Conservation (phyloP, 2,329 filamentous ascomycete species). For the Trichoderma guizhouense region DNA sequence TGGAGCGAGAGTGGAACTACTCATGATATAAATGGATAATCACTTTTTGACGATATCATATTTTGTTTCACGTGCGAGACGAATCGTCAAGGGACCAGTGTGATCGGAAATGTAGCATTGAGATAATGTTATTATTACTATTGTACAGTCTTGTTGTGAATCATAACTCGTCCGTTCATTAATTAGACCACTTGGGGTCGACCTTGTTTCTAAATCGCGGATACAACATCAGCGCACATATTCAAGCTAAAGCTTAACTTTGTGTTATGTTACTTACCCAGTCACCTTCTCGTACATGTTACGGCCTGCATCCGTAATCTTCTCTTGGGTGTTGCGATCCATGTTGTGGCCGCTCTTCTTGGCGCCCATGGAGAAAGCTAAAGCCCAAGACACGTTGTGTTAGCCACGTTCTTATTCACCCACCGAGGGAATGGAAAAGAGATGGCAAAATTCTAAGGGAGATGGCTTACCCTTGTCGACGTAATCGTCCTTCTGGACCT, state of each 20-base stretch:
- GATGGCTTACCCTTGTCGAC: conserved; percentile 36
- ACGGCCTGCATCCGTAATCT: conserved; percentile 39
- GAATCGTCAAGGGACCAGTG: no score
- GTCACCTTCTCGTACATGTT: conserved; percentile 35
- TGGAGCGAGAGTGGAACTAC: background rate
- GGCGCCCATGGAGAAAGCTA: conserved; percentile 31
- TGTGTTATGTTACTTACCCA: no score
- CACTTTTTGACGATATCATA: background rate
- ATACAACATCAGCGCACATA: background rate
- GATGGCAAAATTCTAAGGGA: background rate
- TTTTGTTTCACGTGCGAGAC: background rate
- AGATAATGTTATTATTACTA: background rate
- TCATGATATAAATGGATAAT: background rate
- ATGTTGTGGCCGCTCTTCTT: conserved; percentile 37
- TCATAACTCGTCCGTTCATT: background rate
- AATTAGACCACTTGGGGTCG: conserved; percentile 15
- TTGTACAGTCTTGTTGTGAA: background rate
- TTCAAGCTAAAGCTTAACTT: no score
- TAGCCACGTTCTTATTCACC: background rate
- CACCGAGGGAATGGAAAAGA: background rate
- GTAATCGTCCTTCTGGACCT: conserved; percentile 30
- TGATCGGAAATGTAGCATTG: no score
- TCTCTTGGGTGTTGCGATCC: conserved; percentile 35
- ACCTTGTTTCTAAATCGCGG: background rate
- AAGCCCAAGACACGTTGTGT: background rate